Conservation (phyloP, 164 flowering plant species). For the Umbilicus rupestris region DNA sequence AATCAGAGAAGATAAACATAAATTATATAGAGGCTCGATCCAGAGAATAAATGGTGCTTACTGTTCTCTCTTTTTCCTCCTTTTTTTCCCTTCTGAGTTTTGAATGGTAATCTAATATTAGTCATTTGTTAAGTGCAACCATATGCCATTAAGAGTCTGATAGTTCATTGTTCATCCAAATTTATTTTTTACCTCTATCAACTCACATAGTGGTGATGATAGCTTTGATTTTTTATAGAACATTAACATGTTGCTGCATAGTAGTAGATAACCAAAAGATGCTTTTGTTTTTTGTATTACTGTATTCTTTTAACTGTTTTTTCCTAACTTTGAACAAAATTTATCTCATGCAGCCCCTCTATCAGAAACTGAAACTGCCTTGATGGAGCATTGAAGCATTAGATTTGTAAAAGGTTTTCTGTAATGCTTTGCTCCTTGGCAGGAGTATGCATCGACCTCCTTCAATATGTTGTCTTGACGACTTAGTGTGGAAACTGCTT, state of each 20-base stretch:
- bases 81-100: not conserved
- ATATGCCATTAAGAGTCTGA: not conserved
- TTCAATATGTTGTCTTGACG: not conserved
- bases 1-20: no score
- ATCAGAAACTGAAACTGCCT: slow-evolving; percentile 70
- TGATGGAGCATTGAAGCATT: slow-evolving; percentile 57
- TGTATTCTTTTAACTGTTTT: not conserved
- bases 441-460: not conserved
- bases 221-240: not conserved
- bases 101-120: not conserved
- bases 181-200: not conserved
- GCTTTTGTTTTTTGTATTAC: not conserved
- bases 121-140: not conserved
- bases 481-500: not conserved
- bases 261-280: not conserved
- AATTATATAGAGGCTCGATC: not conserved
- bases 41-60: not conserved
- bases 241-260: not conserved
- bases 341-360: slow-evolving; percentile 60
- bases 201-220: not conserved
- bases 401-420: not conserved
- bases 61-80: not conserved
- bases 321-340: slow-evolving; percentile 3
- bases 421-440: not conserved
- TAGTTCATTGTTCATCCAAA: not conserved